Evolutionary conservation across 768 basidiomycete species (phyloP).

Genomic region (Tephrocybe sp.): DNA sequence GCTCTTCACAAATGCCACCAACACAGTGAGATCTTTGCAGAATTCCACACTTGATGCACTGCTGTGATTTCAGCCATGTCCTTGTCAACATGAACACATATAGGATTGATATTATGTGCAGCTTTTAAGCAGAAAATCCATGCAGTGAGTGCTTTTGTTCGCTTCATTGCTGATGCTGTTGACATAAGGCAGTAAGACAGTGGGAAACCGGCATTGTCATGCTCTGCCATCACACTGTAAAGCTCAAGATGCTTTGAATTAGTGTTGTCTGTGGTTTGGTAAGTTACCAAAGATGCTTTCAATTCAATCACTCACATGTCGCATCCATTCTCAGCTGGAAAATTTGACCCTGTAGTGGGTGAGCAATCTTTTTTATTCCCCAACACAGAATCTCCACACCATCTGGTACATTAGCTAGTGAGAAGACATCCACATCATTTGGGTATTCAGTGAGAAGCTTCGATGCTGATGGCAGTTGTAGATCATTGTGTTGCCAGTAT

Average conservation of each 20-base stretch:
- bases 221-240: conserved; percentile 23
- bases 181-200: conserved; percentile 24
- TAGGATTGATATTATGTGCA: conserved; percentile 12
- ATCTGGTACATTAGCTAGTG: conserved; percentile 15
- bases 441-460: conserved; percentile 19
- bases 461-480: conserved; percentile 23
- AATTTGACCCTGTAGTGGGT: conserved; percentile 13
- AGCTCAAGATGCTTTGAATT: conserved; percentile 27
- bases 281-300: background rate
- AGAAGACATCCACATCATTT: conserved; percentile 13
- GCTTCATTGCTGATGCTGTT: conserved; percentile 22
- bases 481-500: conserved; percentile 22
- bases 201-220: conserved; percentile 26
- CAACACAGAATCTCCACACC: conserved; percentile 22
- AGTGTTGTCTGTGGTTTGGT: conserved; percentile 20
- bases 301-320: conserved; percentile 22
- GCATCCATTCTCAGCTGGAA: conserved; percentile 21
- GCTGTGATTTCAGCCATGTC: conserved; percentile 21
- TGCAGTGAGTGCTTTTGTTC: conserved; percentile 18
- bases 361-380: conserved; percentile 19
- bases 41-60: conserved; percentile 18
- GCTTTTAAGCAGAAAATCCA: conserved; percentile 15
- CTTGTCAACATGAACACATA: conserved; percentile 18
- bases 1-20: conserved; percentile 26
- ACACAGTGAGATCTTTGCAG: conserved; percentile 22